Evolutionary conservation across 2,329 filamentous ascomycete species (phyloP).

Genomic region (Microcera coccophila): DNA sequence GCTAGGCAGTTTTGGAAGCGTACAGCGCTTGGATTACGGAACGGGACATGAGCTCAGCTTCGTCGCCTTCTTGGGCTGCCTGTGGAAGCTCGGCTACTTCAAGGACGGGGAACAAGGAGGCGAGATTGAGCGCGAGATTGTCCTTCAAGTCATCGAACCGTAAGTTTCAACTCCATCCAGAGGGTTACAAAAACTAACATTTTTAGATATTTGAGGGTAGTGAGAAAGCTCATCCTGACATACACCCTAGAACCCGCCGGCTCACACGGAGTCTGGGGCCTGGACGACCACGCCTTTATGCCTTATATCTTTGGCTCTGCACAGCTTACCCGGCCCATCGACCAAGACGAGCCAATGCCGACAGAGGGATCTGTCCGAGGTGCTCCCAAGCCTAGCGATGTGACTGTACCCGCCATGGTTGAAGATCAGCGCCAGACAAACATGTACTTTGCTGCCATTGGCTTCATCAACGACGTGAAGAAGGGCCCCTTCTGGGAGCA

Average conservation of each 20-base stretch:
- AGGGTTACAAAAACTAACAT: slow-evolving; percentile 1
- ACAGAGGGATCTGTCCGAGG: slow-evolving; percentile 71
- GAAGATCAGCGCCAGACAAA: slow-evolving; percentile 63
- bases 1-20: slow-evolving; percentile 79
- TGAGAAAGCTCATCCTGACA: slow-evolving; percentile 78
- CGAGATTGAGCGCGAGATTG: slow-evolving; percentile 71
- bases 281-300: slow-evolving; percentile 95
- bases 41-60: slow-evolving; percentile 97
- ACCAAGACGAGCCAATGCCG: slow-evolving; percentile 58
- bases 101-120: slow-evolving; percentile 47
- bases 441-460: slow-evolving; percentile 92
- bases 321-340: slow-evolving; percentile 75
- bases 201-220: slow-evolving; percentile 68
- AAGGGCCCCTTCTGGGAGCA: slow-evolving; percentile 96
- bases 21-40: slow-evolving; percentile 88
- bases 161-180: slow-evolving; percentile 43
- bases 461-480: slow-evolving; percentile 97
- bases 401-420: slow-evolving; percentile 62
- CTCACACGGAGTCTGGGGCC: slow-evolving; percentile 94
- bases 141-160: slow-evolving; percentile 78
- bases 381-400: slow-evolving; percentile 67
- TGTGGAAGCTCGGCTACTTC: slow-evolving; percentile 90
- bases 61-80: slow-evolving; percentile 78
- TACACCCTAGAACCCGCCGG: slow-evolving; percentile 95
- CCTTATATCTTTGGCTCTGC: slow-evolving; percentile 95